Evolutionary conservation across 257 asterid species (phyloP), one percentile per base, ranked within the genome.

Genomic region (Solanum chmielewskii): DNA sequence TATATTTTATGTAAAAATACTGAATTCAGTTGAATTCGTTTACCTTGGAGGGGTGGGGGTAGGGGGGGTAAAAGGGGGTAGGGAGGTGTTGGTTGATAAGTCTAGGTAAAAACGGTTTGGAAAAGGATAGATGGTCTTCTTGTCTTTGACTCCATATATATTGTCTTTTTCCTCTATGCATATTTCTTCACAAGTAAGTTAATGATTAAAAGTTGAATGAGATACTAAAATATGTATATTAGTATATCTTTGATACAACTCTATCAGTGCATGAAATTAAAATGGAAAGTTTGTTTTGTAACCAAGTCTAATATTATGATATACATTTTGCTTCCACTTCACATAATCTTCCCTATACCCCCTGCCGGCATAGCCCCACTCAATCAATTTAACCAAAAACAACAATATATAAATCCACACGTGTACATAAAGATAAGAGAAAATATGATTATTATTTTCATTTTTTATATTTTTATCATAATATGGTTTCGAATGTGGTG

Each of bases 111-210:
- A 93, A 93, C 94, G 94, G 94, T 91, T 91, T 86, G 88, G 96
- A 92, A 85, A 87, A 89, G 88, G 94, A 93, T 87, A 87, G 92
- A 89, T 89, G 88, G 87, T 88, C 91, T 84, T 91, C 93, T 88
- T 90, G 92, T 92, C 92, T 91, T 92, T 92, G 94, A 93, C 92
- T 93, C 92, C 94, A 91, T 91, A 86, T 91, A 85, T 88, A 25
- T 90, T 87, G 91, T 90, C 88, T 70, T 83, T 88, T 88, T 86
- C 87, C 87, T 45, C 83, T 31, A 83, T 86, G 87, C 87, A 87
- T 83, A 90, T 91, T 91, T 88, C 96, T 94, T 94, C 91, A 91
- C 35, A 87, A 83, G 85, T 86, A 93, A 92, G 94, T 70, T 86
- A 89, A 86, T 89, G 45, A 84, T 90, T 86, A 64, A 35, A 86